Evolutionary conservation across 2,329 filamentous ascomycete species (phyloP).

Genomic region (Periglandula ipomoeae): DNA sequence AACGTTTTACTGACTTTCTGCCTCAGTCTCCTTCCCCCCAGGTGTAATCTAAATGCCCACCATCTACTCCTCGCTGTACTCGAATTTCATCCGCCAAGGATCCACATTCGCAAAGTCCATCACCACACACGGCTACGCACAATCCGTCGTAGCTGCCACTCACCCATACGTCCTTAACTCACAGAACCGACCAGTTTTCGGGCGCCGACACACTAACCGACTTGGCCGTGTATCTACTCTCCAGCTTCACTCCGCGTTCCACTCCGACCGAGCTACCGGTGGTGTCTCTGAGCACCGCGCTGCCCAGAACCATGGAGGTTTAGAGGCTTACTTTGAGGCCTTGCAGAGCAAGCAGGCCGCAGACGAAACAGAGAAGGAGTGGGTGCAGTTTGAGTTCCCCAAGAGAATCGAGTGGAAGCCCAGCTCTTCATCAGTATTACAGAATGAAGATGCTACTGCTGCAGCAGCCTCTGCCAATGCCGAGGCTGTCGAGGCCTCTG

Average conservation of each 20-base stretch:
- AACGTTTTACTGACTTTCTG: not conserved
- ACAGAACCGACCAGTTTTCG: slow-evolving; percentile 57
- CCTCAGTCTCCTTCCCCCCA: slow-evolving; percentile 43
- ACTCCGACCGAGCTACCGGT: slow-evolving; percentile 44
- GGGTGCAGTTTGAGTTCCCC: slow-evolving; percentile 85
- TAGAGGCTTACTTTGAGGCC: slow-evolving; percentile 89
- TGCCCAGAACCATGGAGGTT: slow-evolving; percentile 48
- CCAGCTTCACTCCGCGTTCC: slow-evolving; percentile 71
- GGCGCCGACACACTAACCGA: slow-evolving; percentile 46
- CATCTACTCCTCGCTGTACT: slow-evolving; percentile 59
- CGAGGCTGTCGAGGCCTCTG: slow-evolving; percentile 26
- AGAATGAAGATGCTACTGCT: slow-evolving; percentile 46
- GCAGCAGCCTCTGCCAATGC: slow-evolving; percentile 23
- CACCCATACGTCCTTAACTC: slow-evolving; percentile 69
- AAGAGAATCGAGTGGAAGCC: slow-evolving; percentile 86
- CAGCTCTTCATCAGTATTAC: slow-evolving; percentile 43
- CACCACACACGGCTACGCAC: slow-evolving; percentile 94
- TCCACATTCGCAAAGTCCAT: slow-evolving; percentile 78
- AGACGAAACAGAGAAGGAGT: slow-evolving; percentile 66
- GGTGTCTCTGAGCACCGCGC: slow-evolving; percentile 47
- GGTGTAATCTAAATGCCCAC: slow-evolving; percentile 84
- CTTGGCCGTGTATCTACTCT: slow-evolving; percentile 45
- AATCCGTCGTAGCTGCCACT: slow-evolving; percentile 91
- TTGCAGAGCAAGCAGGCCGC: slow-evolving; percentile 67
- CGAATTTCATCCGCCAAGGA: slow-evolving; percentile 91